Base-by-base conservation (phyloP, 352 stramenopile species). In the Pythium dissimile region DNA sequence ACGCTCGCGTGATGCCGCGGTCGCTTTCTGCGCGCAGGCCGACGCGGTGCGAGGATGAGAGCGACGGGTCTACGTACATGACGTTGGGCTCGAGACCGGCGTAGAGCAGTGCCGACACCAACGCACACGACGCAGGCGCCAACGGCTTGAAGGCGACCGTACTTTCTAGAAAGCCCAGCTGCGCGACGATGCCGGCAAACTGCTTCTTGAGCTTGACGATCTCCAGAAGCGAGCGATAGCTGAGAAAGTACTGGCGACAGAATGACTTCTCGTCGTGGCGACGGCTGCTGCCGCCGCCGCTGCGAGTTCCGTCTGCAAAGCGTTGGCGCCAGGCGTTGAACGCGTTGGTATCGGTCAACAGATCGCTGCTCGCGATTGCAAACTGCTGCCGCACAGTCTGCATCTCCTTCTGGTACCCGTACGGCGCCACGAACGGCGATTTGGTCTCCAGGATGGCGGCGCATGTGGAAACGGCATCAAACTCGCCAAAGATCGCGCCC, bases 11-110 rank as follows among this genome's bases (percentile, higher is more conserved):
- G 35, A 72, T 66, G 56, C 82, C 69, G 24, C 74, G 64, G 55
- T 88, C 73, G 9, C 72, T 54, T 26, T 64, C 57, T 26, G 41
- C 47, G 13, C 62, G 62, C 26, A 69, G 26, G 8, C 24, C 49
- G n/a, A 60, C 43, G 7, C 62, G 47, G 23, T 56, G 27, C 0
- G 48, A 45, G 9, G 41, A 52, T 41, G 73, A 67, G 34, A 88
- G 54, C 20, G 76, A 51, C 5, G 67, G 58, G 43, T 89, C 75
- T 23, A 77, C 67, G 59, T 92, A 80, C 18, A 98, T 86, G 41
- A 99, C 65, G 64, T 98, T 97, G 12, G 95, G 95, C 32, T 95
- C 89, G 26, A 99, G 66, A 18, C 85, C 86, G 23, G 77, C 88
- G 45, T 80, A 92, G 9, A 97, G 45, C 13, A 94, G 61, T 1